Evolutionary conservation across 2,329 filamentous ascomycete genomes (phyloP).

Genomic region (Aspergillus japonicus): DNA sequence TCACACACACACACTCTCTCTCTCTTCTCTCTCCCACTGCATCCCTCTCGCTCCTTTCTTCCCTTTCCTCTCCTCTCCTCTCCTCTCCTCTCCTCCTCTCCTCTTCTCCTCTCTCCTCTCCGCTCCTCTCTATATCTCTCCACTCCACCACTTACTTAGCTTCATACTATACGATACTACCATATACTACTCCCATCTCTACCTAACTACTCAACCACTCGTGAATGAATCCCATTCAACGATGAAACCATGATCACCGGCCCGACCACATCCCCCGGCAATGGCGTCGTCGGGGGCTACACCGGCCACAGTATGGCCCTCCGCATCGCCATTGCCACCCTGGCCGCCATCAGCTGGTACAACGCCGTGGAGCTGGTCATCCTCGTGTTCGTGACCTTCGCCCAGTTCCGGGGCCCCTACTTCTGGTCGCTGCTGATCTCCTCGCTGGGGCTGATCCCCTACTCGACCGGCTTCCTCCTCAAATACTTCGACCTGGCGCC

Average conservation of each 20-base stretch:
- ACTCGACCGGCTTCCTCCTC: slow-evolving; percentile 49
- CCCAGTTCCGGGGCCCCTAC: slow-evolving; percentile 47
- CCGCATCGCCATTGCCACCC: slow-evolving; percentile 46
- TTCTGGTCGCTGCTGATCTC: slow-evolving; percentile 52
- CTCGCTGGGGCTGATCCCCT: slow-evolving; percentile 45
- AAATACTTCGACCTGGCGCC: slow-evolving; percentile 45
- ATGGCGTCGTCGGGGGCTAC: slow-evolving; percentile 42
- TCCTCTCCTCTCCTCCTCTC: not conserved
- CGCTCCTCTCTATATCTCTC: not conserved
- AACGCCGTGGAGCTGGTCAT: slow-evolving; percentile 51
- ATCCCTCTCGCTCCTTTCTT: not conserved
- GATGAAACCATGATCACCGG: slow-evolving; percentile 27
- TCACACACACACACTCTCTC: not conserved
- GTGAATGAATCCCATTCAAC: not conserved
- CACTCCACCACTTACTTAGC: slow-evolving; percentile 4
- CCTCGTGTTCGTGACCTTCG: slow-evolving; percentile 51
- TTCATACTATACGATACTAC: not conserved
- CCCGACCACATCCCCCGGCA: slow-evolving; percentile 23
- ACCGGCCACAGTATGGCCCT: slow-evolving; percentile 35
- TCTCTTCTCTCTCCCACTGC: not conserved
- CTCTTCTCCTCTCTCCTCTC: slow-evolving; percentile 3
- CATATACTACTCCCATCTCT: not conserved
- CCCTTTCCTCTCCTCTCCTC: not conserved
- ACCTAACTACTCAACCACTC: not conserved
- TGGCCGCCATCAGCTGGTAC: slow-evolving; percentile 51